Evolutionary conservation across 768 basidiomycete species (phyloP).

Genomic region (Favolaschia claudopus): DNA sequence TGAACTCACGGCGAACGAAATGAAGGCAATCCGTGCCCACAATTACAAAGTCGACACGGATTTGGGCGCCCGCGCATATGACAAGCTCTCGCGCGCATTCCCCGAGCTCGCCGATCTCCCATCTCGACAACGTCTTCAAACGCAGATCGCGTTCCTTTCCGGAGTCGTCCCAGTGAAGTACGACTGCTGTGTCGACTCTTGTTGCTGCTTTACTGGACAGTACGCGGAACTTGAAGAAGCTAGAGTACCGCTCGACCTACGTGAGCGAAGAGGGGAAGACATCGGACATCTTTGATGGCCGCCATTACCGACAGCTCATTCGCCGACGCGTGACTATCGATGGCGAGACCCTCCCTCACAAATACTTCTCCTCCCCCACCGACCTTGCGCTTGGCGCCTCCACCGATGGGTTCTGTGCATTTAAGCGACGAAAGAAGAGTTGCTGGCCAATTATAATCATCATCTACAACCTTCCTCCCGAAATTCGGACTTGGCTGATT

Average conservation of each 20-base stretch:
- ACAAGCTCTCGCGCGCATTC: not conserved
- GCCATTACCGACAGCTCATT: conserved; percentile 33
- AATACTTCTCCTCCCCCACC: conserved; percentile 38
- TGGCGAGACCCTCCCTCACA: conserved; percentile 28
- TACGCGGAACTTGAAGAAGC: conserved; percentile 31
- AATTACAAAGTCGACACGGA: conserved; percentile 12
- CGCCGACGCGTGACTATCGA: conserved; percentile 32
- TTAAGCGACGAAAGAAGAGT: conserved; percentile 30
- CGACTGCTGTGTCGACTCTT: conserved; percentile 54
- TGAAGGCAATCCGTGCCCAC: conserved; percentile 1
- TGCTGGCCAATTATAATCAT: conserved; percentile 45
- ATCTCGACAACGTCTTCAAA: conserved; percentile 17
- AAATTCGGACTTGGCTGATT: conserved; percentile 37
- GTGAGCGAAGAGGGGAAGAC: conserved; percentile 10
- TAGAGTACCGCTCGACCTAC: conserved; percentile 36
- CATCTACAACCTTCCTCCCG: conserved; percentile 47
- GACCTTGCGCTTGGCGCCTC: conserved; percentile 50
- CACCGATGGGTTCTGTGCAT: conserved; percentile 46
- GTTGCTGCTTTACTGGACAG: conserved; percentile 44
- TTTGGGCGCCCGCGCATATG: conserved; percentile 3
- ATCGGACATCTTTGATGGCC: conserved; percentile 44
- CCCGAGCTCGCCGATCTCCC: conserved; percentile 34
- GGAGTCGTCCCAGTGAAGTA: conserved; percentile 31
- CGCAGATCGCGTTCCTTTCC: conserved; percentile 32
- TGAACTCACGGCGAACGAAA: not conserved